phyloP scores from a whole-genome alignment of 2,329 filamentous ascomycete species.

The Fusarium sp. region DNA sequence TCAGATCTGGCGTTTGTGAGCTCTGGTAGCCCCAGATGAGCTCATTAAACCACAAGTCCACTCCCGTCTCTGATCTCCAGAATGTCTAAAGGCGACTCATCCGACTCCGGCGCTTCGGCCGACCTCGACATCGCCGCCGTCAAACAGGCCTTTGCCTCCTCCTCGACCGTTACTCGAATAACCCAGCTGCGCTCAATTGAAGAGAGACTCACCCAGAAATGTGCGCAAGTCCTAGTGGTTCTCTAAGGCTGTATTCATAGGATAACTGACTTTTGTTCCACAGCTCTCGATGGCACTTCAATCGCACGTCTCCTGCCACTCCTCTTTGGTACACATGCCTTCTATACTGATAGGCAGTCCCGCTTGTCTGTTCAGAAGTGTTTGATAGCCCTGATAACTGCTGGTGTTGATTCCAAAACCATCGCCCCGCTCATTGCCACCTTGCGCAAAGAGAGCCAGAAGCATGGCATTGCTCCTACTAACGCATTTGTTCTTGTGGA shows the following conservation, averaged over 20 bases:
- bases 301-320: constrained; percentile 73
- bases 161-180: constrained; percentile 70
- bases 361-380: constrained; percentile 86
- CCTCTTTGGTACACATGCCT: constrained; percentile 88
- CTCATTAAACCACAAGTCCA: constrained; percentile 43
- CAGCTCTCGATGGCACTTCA: constrained; percentile 63
- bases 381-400: constrained; percentile 75
- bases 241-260: constrained; percentile 15
- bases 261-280: constrained; percentile 38
- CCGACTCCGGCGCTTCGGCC: constrained; percentile 60
- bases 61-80: constrained; percentile 44
- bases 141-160: constrained; percentile 68
- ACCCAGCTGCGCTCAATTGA: constrained; percentile 67
- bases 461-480: constrained; percentile 79
- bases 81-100: constrained; percentile 55
- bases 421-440: constrained; percentile 75
- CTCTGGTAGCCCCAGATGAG: constrained; percentile 54
- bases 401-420: constrained; percentile 65
- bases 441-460: constrained; percentile 79
- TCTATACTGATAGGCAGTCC: constrained; percentile 88
- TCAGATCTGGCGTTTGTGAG: constrained; percentile 35
- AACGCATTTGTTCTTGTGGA: constrained; percentile 91
- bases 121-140: constrained; percentile 64
- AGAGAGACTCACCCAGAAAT: constrained; percentile 67
- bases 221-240: constrained; percentile 55